These are phyloP conservation scores for Cynara cardunculus DNA, from an alignment of 129 eudicot genomes.

Conservation along the genomic window DNA sequence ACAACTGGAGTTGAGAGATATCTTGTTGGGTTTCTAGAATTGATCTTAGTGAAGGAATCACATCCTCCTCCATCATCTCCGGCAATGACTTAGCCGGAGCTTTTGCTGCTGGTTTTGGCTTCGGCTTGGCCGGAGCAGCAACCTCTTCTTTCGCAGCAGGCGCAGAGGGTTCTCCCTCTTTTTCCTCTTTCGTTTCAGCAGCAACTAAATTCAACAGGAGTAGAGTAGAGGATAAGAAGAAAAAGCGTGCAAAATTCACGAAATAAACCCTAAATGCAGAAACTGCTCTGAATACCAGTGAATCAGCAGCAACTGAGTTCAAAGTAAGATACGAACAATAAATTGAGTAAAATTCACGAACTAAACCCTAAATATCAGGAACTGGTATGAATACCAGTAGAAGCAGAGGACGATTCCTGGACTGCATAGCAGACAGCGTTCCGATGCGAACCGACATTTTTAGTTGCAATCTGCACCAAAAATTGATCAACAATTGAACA, in stretches of 20 bases:
- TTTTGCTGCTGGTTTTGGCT: slow-evolving; percentile 53
- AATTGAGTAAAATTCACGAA: background rate
- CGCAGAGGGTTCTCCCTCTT: slow-evolving; percentile 32
- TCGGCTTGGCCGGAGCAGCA: slow-evolving; percentile 48
- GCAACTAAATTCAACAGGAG: slow-evolving; percentile 40
- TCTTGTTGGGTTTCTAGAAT: slow-evolving; percentile 67
- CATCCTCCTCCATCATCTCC: slow-evolving; percentile 83
- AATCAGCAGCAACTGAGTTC: slow-evolving; percentile 29
- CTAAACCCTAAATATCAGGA: background rate
- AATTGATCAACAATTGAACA: background rate
- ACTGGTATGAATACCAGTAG: slow-evolving; percentile 45
- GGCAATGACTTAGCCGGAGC: slow-evolving; percentile 69
- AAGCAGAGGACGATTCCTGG: slow-evolving; percentile 70
- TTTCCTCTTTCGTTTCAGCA: slow-evolving; percentile 61
- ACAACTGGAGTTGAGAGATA: slow-evolving; percentile 53
- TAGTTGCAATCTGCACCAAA: slow-evolving; percentile 41
- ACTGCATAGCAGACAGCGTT: slow-evolving; percentile 53
- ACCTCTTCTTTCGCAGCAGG: slow-evolving; percentile 25
- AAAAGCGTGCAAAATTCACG: background rate
- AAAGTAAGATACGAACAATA: background rate
- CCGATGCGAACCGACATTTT: slow-evolving; percentile 29
- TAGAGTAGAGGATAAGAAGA: background rate
- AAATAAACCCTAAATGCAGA: background rate
- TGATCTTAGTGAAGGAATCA: slow-evolving; percentile 64
- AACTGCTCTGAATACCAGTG: slow-evolving; percentile 36